Evolutionary conservation across 768 basidiomycete genomes (phyloP).

Genomic region (Daedaleopsis sinensis): DNA sequence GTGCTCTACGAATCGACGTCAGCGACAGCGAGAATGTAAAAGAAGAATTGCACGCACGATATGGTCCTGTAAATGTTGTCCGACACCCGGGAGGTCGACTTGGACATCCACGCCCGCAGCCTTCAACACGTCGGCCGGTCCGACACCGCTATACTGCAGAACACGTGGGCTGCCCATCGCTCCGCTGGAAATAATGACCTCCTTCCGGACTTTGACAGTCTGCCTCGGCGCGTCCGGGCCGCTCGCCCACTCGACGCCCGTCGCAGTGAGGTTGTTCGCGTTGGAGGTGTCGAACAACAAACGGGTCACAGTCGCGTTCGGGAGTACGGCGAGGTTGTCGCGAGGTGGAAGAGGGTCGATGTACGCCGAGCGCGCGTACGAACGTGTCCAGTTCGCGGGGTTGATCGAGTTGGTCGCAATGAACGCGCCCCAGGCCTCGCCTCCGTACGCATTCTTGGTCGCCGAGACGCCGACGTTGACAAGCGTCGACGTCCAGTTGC

Average conservation of each 20-base stretch:
- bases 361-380: conserved; percentile 66
- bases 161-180: conserved; percentile 56
- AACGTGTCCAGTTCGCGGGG: conserved; percentile 63
- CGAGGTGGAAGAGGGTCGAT: conserved; percentile 67
- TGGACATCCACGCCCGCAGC: conserved; percentile 47
- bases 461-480: conserved; percentile 47
- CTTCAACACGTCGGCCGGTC: conserved; percentile 53
- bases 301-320: conserved; percentile 61
- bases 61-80: conserved; percentile 62
- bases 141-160: conserved; percentile 60
- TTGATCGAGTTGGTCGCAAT: conserved; percentile 64
- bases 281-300: conserved; percentile 43
- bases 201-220: conserved; percentile 59
- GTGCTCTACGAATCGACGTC: conserved; percentile 33
- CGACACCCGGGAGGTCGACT: conserved; percentile 59
- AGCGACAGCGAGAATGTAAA: not conserved
- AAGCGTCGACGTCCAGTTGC: conserved; percentile 59
- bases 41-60: conserved; percentile 29
- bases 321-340: conserved; percentile 63
- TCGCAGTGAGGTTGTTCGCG: conserved; percentile 42
- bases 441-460: conserved; percentile 47
- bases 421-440: conserved; percentile 52
- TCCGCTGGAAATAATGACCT: conserved; percentile 57
- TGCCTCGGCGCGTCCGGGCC: conserved; percentile 33
- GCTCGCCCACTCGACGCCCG: conserved; percentile 52